Base-by-base conservation (phyloP, 441 rosid genomes). In the Theobroma grandiflorum region DNA sequence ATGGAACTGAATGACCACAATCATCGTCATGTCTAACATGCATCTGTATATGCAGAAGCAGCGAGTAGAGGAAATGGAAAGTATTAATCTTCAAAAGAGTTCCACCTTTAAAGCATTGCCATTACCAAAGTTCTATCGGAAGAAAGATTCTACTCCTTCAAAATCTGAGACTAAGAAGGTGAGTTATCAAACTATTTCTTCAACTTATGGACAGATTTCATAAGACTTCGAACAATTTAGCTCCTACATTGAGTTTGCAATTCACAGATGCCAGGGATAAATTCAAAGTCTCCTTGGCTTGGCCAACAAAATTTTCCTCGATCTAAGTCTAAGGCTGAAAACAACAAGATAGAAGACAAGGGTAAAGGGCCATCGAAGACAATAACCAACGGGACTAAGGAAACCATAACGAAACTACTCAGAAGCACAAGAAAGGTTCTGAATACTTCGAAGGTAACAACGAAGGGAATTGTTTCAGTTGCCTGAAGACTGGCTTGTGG, bases 381-480 rank as follows among this genome's bases (percentile, higher is more conserved):
- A 53, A 49, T 63, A 72, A 62, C 58, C 31, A 33, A 40, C 50
- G 16, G 65, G 40, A 75, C 79, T 0, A 84, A 82, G 64, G 77
- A 78, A 78, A 82, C 78, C 26, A 77, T 81, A 64, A 70, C 4
- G 78, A 84, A 74, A 26, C 61, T 81, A 9, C 42, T 82, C 43
- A 66, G 45, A 65, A 80, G 74, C 50, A 76, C 83, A 15, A 76
- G 67, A 55, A 82, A 78, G 59, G 80, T 79, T 18, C 31, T 84
- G 64, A 61, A 37, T 52, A 49, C 82, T 55, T 47, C 82, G 26
- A 80, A 80, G 62, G 76, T 61, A 75, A 71, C 82, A 1, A 57
- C 33, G 68, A 75, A 63, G 40, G 45, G 52, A 2, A 42, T 67
- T 42, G 81, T 77, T 40, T 65, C 65, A 12, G 72, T 73, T 42